Evolutionary conservation across 169 alveolate genomes (phyloP), one percentile per base, ranked within the genome.

Genomic region (Cryptosporidium felis): DNA sequence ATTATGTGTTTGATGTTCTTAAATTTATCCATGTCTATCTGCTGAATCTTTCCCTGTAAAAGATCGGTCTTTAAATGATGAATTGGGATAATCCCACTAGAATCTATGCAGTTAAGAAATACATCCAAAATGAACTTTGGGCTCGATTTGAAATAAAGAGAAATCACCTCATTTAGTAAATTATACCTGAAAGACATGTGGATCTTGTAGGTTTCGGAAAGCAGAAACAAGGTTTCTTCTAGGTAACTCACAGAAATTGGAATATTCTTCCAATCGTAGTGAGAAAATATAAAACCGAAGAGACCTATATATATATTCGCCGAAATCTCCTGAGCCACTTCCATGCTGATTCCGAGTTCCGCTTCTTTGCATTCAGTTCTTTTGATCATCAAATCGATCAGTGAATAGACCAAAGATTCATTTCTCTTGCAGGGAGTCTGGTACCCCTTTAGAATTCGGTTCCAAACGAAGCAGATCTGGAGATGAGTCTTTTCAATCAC

Each of bases 371-470:
- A 4, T 12, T 58, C 53, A 16, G 46, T 49, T 30, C 56, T 74
- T 16, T 21, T 53, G 41, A 74, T 28, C 12, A 74, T 74, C 41
- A 74, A 38, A 26, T 56, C 28, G 21, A 74, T 1, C 18, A 51
- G 46, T 40, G 85, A 74, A 74, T 74, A 74, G 9, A 56, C 67
- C 21, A 74, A 26, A 10, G 85, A 49, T 56, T 74, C 85, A 74
- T 49, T 49, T 14, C 61, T 32, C 23, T 38, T 74, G 12, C 45
- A 49, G 38, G 85, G 85, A 0, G 74, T 36, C 32, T 74, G 65
- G 18, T n/a, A 9, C 56, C 44, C 66, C 21, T 36, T 56, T 49
- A 74, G 5, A n/a, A 74, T 5, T 16, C 67, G 9, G 21, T 74
- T 49, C 85, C 85, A 74, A 38, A 74, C 34, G 41, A 16, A 53